Conservation (phyloP, 371 early-diverging fungal species). For the Sanchytrium tribonematis region DNA sequence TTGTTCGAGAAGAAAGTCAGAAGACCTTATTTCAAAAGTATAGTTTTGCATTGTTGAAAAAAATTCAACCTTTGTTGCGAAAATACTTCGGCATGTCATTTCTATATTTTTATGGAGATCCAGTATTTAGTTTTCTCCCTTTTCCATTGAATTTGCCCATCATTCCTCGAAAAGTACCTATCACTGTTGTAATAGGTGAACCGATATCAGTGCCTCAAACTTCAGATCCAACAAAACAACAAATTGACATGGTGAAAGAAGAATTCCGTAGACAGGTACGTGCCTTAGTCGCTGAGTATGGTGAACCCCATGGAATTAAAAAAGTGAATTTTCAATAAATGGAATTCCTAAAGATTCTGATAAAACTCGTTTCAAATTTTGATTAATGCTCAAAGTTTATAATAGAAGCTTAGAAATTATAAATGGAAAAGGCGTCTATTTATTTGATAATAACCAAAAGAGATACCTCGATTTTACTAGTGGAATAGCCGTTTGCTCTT, state of each 20-base stretch:
- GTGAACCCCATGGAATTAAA: background rate
- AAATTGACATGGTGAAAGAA: background rate
- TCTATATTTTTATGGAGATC: background rate
- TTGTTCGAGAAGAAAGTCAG: background rate
- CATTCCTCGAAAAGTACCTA: background rate
- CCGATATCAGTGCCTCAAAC: background rate
- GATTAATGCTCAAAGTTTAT: background rate
- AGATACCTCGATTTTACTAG: conserved; percentile 52
- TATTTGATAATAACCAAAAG: conserved; percentile 35
- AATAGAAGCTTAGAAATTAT: background rate
- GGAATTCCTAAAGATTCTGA: too few relatives aligned
- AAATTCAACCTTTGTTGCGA: background rate
- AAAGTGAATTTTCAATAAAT: background rate
- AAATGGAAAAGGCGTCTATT: conserved; percentile 36
- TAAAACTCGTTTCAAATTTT: too few relatives aligned
- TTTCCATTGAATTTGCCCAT: background rate
- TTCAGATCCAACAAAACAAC: background rate
- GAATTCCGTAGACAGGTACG: background rate
- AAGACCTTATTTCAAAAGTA: background rate
- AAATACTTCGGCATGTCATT: background rate
- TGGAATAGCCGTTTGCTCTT: conserved; percentile 64
- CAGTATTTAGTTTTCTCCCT: background rate
- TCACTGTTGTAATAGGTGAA: background rate
- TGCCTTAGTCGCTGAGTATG: background rate
- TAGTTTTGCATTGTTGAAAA: background rate